Evolutionary conservation across 208 protist species (phyloP).

Genomic region (Kentomonas sorsogonicus): DNA sequence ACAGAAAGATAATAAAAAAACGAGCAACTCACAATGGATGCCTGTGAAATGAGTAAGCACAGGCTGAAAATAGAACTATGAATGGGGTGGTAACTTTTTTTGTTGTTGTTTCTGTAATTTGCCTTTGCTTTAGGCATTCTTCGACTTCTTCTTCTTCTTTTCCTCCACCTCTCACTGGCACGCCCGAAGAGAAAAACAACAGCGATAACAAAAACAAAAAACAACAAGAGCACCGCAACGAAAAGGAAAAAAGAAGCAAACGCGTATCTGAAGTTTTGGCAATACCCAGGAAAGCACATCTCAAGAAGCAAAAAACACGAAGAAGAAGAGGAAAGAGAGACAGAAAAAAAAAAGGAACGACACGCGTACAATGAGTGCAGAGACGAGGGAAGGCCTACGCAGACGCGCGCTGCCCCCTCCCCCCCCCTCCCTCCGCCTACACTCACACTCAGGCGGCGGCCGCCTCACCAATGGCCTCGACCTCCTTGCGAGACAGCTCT

Average conservation of each 20-base stretch:
- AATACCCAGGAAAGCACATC: conserved; percentile 8
- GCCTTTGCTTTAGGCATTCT: too few relatives aligned
- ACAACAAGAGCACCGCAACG: too few relatives aligned
- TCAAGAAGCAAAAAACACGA: conserved; percentile 10
- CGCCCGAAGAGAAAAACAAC: too few relatives aligned
- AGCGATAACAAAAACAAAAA: too few relatives aligned
- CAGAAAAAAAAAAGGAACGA: conserved; percentile 9
- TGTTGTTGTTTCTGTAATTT: not conserved
- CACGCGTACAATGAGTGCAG: too few relatives aligned
- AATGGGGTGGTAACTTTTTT: not conserved
- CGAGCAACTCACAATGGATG: not conserved
- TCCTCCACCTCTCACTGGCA: too few relatives aligned
- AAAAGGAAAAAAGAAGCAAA: too few relatives aligned
- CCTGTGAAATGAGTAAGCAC: not conserved
- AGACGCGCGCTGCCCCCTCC: too few relatives aligned
- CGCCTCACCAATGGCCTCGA: conserved; percentile 33
- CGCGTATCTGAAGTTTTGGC: too few relatives aligned
- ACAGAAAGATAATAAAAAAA: conserved; percentile 4
- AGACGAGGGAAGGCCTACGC: too few relatives aligned
- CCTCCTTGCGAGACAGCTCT: conserved; percentile 53
- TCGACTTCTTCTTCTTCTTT: too few relatives aligned
- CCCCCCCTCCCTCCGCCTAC: too few relatives aligned
- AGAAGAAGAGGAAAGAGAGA: not conserved
- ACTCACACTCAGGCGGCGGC: conserved; percentile 18
- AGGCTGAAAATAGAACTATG: not conserved